Base-by-base conservation (phyloP, 495 filamentous ascomycete genomes). In the Penicillium longicatenatum region DNA sequence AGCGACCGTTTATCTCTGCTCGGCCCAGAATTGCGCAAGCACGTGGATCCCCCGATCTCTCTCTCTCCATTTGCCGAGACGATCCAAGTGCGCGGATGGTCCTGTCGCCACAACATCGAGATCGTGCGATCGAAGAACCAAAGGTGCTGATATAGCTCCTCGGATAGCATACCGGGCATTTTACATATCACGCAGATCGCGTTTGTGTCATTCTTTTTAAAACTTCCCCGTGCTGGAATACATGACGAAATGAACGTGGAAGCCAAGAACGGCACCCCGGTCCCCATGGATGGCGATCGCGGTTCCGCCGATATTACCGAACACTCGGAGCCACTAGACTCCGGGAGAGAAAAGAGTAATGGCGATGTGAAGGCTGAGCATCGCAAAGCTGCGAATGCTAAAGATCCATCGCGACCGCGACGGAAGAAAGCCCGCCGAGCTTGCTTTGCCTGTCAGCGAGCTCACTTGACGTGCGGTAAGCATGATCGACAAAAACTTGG, bases 401-500 rank as follows among this genome's bases (percentile, higher is more conserved):
- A 94, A 70, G 94, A 98, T 69, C 91, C 93, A 29, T 79, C 86
- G 66, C 82, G 94, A 61, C 91, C 94, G 41, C 82, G 92, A 63
- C 84, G 94, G 68, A 98, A 98, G 81, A 98, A 98, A 82, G 94
- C 94, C 31, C 82, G 93, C 63, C 83, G 94, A 68, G 94, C 94
- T 54, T 98, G 94, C 70, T 93, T 89, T 84, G 93, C 95, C 29
- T 98, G 94, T 74, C 94, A 98, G 74, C 83, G 95, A 71, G 94
- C 94, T 50, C 94, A 98, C 83, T 81, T 98, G 65, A 98, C 94
- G 60, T 98, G 94, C 75, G 92, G 94, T 98, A 89, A 80, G 92
- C 57, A 54, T 37, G 19, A 46, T 49, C 44, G 12, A 11, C 30
- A 21, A 31, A 7, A 17, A 35, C 31, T 44, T 56, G 33, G 21